Evolutionary conservation across 305 asterid genomes (phyloP), one percentile per base, ranked within the genome.

Genomic region (Caryopteris hybrid): DNA sequence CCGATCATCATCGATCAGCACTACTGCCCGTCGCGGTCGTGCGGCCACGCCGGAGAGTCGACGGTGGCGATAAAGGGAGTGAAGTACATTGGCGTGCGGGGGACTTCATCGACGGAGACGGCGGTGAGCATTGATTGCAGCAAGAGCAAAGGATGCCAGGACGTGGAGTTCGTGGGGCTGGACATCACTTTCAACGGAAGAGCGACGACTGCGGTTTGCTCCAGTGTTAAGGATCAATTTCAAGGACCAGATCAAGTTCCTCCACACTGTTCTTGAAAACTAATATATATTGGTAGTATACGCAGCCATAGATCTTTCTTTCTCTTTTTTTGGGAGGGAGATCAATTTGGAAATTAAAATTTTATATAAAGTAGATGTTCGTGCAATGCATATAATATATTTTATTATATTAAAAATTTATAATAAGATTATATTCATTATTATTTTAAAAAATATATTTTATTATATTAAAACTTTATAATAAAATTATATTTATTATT

Each of bases 1-100:
- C 88, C 91, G 3, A 75, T 85, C 71, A 17, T 79, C 73, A 75
- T 85, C 25, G 91, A 85, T 50, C 88, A 85, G 8, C n/a, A 74
- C 8, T 85, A 85, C 22, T 85, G 91, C 41, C 82, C 88, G 3
- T 1, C 4, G 3, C 12, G 46, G 50, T 1, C 7, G 50, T 43
- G 50, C 20, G 5, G 8, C 20, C 25, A 0, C 2, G 52, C 25
- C 1, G 75, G 72, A 0, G 79, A 81, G 27, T 81, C 83, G 20
- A 58, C 46, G 8, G 77, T 81, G 61, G 39, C 41, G 41, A 78
- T 81, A 2, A 69, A 21, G 9, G 71, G 76, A 6, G 79, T 81
- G 31, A 81, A 66, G 54, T 78, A 55, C 62, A 38, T 72, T 1
- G 51, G 61, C 14, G 17, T 79, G 8, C 20, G 0, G 16, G 84